Evolutionary conservation across 2,329 filamentous ascomycete genomes (phyloP).

Genomic region (Aspergillus texensis): DNA sequence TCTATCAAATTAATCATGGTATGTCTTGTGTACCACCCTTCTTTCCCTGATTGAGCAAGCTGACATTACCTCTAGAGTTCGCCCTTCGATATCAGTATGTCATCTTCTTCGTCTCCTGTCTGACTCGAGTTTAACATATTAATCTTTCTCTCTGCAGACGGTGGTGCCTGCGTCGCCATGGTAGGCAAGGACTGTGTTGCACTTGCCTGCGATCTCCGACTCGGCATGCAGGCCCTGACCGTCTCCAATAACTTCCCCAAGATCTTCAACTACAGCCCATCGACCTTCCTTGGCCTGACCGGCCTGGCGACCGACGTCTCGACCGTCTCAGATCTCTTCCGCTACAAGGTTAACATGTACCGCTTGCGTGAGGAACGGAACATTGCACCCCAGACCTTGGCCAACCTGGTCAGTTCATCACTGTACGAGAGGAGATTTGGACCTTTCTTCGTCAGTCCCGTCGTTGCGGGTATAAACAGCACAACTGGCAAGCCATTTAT

Average conservation of each 20-base stretch:
- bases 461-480: slow-evolving; percentile 91
- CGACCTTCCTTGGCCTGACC: slow-evolving; percentile 92
- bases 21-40: slow-evolving; percentile 20
- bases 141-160: slow-evolving; percentile 53
- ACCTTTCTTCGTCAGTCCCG: slow-evolving; percentile 92
- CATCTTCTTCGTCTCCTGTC: slow-evolving; percentile 14
- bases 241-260: slow-evolving; percentile 99
- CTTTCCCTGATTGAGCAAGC: slow-evolving; percentile 27
- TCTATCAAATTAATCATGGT: slow-evolving; percentile 33
- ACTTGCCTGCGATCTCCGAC: slow-evolving; percentile 97
- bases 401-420: slow-evolving; percentile 87
- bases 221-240: slow-evolving; percentile 93
- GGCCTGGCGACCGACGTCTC: slow-evolving; percentile 94
- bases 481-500: slow-evolving; percentile 96
- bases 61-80: slow-evolving; percentile 65
- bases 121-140: slow-evolving; percentile 8
- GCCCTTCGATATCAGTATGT: slow-evolving; percentile 92
- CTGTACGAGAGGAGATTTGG: slow-evolving; percentile 97
- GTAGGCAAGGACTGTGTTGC: slow-evolving; percentile 99
- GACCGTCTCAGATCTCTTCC: slow-evolving; percentile 95
- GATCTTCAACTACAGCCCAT: slow-evolving; percentile 91
- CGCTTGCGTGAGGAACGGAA: slow-evolving; percentile 95
- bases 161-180: slow-evolving; percentile 97
- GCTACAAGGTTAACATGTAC: slow-evolving; percentile 99
- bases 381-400: slow-evolving; percentile 92